Conservation (phyloP, 208 protist genomes). For the Borovskyia barvae region DNA sequence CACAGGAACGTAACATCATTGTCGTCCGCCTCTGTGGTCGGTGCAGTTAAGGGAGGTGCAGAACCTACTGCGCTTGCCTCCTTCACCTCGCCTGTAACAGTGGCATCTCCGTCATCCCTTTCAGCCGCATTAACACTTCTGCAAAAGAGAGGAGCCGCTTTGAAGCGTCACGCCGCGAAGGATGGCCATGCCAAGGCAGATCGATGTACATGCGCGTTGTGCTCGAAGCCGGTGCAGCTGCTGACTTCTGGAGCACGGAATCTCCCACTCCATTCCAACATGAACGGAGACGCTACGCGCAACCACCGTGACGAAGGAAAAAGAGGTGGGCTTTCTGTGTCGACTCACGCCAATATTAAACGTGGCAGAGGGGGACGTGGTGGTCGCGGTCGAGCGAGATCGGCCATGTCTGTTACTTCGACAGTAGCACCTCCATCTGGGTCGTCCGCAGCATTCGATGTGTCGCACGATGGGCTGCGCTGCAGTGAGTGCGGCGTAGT, state of each 20-base stretch:
- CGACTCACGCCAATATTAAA: not conserved
- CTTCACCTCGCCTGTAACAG: not conserved
- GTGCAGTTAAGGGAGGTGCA: not conserved
- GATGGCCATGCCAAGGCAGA: too few species aligned
- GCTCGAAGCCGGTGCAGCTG: conserved; percentile 28
- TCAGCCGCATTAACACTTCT: not conserved
- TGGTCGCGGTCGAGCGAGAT: not conserved
- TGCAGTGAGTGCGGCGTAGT: conserved; percentile 51
- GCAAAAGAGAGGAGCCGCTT: too few species aligned
- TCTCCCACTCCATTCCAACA: not conserved
- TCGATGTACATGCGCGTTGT: conserved; percentile 29
- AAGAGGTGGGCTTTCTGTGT: not conserved
- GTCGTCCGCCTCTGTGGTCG: not conserved
- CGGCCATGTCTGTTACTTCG: not conserved
- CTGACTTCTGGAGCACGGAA: not conserved
- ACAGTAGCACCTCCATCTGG: too few species aligned
- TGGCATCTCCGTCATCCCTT: not conserved
- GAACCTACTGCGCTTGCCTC: conserved; percentile 3
- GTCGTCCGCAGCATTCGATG: too few species aligned
- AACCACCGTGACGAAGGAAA: not conserved
- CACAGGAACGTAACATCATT: too few species aligned
- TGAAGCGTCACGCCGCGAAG: too few species aligned
- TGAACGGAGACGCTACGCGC: not conserved
- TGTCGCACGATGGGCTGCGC: conserved; percentile 25
- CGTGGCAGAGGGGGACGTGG: conserved; percentile 1